These are phyloP conservation scores for Oryza australiensis DNA, from an alignment of 176 grass and related monocot species.

Conservation along the genomic window DNA sequence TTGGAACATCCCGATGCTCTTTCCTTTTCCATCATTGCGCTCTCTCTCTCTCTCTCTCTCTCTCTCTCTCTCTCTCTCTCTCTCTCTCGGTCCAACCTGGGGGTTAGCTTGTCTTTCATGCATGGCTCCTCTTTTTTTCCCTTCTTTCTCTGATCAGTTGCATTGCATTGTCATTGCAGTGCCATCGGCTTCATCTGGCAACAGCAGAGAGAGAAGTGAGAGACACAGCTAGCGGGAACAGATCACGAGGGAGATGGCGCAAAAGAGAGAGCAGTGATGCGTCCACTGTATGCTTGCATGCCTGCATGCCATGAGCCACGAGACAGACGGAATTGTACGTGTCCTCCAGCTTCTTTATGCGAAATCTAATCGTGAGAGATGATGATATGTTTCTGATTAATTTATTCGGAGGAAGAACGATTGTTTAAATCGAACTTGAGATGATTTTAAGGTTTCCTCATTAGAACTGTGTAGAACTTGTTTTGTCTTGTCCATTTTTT, in stretches of 20 bases:
- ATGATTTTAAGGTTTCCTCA: background rate
- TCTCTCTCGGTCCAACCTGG: background rate
- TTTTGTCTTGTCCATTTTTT: background rate
- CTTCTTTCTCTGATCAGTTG: slow-evolving; percentile 2
- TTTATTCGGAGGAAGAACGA: background rate
- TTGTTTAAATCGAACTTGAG: background rate
- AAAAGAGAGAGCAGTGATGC: slow-evolving; percentile 5
- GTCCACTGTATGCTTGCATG: background rate
- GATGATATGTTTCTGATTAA: too few species aligned
- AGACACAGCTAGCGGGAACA: background rate
- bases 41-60: background rate
- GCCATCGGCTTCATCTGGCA: slow-evolving; percentile 30
- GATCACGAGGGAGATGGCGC: slow-evolving; percentile 35
- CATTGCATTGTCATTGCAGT: background rate
- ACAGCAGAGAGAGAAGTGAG: background rate
- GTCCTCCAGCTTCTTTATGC: background rate
- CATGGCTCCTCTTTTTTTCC: background rate
- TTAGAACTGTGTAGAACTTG: background rate
- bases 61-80: background rate
- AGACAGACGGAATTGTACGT: background rate
- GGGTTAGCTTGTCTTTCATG: slow-evolving; percentile 15
- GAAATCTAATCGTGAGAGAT: too few species aligned
- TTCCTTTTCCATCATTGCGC: background rate
- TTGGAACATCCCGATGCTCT: background rate
- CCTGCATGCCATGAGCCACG: background rate